phyloP scores from a whole-genome alignment of 192 early-diverging fungal genomes.

The Gorgonomyces haynaldii region DNA sequence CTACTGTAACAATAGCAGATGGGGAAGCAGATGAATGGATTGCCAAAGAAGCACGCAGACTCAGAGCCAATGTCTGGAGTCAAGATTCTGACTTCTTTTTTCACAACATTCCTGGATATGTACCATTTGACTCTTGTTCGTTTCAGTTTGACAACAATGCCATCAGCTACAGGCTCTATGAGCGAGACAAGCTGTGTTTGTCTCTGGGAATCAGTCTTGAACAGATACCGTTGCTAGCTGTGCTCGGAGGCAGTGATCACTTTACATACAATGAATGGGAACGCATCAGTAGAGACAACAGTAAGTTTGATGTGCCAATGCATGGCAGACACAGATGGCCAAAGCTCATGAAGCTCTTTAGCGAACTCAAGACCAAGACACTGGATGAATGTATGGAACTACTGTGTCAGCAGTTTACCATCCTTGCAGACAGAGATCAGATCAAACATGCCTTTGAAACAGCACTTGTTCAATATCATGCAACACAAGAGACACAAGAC shows the following conservation, averaged over 20 bases:
- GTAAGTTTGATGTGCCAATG: too few species aligned
- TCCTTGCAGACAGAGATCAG: too few species aligned
- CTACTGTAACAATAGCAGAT: not conserved
- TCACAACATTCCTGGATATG: not conserved
- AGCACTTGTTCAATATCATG: too few species aligned
- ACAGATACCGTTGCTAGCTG: not conserved
- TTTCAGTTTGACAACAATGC: not conserved
- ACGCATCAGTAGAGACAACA: too few species aligned
- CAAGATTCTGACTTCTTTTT: constrained; percentile 6
- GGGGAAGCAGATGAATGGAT: constrained; percentile 1
- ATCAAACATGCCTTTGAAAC: too few species aligned
- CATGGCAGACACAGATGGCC: too few species aligned
- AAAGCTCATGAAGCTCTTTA: too few species aligned
- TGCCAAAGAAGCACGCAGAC: not conserved
- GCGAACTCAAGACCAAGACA: too few species aligned
- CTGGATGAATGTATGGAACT: too few species aligned
- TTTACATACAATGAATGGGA: not conserved
- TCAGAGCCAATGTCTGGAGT: not conserved
- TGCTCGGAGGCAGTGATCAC: constrained; percentile 1
- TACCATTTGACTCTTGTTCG: not conserved
- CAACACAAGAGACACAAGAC: too few species aligned
- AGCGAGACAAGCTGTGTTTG: not conserved
- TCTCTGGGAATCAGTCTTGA: not conserved
- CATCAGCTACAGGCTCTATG: not conserved
- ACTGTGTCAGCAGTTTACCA: too few species aligned